Evolutionary conservation across 139 green algal genomes (phyloP).

Genomic region (Yamagishiella unicocca): DNA sequence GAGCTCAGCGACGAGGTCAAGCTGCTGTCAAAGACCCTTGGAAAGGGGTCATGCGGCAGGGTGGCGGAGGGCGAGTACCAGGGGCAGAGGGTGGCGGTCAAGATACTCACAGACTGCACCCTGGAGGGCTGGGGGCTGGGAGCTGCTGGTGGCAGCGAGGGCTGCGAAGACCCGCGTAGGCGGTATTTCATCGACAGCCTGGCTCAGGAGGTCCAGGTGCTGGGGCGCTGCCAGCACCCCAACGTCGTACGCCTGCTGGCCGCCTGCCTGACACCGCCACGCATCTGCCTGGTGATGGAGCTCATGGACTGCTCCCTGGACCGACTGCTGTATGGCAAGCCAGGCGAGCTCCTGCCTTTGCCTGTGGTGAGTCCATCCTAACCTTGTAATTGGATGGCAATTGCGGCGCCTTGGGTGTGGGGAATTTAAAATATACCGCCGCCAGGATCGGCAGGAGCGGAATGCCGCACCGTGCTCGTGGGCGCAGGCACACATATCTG

Average conservation of each 20-base stretch:
- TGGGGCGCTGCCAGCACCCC: neutral
- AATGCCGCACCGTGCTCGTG: too few relatives aligned
- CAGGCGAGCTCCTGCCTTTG: neutral
- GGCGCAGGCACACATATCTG: too few relatives aligned
- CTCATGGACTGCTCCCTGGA: neutral
- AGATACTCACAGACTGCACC: neutral
- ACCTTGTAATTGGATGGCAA: too few relatives aligned
- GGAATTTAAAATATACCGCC: too few relatives aligned
- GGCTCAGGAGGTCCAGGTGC: neutral
- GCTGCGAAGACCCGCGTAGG: neutral
- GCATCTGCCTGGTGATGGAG: neutral
- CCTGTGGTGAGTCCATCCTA: neutral
- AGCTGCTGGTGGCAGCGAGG: neutral
- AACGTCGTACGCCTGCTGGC: neutral
- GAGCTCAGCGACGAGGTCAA: neutral
- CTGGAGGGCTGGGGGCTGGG: neutral
- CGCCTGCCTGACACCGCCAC: neutral
- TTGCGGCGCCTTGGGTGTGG: too few relatives aligned
- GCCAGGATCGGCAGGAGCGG: too few relatives aligned
- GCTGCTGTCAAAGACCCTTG: neutral
- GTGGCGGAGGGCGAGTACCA: neutral
- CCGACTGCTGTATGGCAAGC: neutral
- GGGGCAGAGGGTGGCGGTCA: neutral
- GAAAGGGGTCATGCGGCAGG: neutral
- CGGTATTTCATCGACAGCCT: neutral